phyloP scores from a whole-genome alignment of 257 asterid species.

The Fraxinus pennsylvanica region DNA sequence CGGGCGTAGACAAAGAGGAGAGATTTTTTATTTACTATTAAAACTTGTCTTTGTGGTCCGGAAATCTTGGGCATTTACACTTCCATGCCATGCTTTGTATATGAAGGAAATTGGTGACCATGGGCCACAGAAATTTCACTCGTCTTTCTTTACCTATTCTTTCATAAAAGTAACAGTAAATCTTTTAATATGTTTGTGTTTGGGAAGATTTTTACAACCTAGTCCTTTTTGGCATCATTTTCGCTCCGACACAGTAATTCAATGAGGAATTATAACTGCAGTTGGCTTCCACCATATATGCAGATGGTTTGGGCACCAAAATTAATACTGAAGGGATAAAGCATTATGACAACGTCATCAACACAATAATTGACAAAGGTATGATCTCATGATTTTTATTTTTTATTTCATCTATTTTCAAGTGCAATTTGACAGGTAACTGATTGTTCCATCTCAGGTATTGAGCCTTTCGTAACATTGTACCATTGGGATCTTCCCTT shows the following conservation, averaged over 20 bases:
- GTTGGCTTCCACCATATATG: conserved; percentile 24
- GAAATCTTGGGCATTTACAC: background rate
- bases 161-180: background rate
- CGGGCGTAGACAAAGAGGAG: too few species aligned
- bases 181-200: background rate
- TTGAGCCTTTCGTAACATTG: conserved; percentile 52
- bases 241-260: conserved; percentile 16
- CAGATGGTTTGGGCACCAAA: conserved; percentile 56
- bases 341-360: conserved; percentile 48
- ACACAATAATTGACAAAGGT: conserved; percentile 51
- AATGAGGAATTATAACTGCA: conserved; percentile 1
- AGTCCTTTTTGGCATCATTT: conserved; percentile 1
- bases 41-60: background rate
- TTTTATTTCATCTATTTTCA: background rate
- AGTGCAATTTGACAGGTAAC: conserved; percentile 13
- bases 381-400: conserved; percentile 16
- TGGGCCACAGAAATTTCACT: background rate
- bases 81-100: background rate
- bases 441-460: conserved; percentile 33
- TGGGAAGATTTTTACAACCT: background rate
- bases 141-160: background rate
- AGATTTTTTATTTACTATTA: background rate
- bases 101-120: background rate
- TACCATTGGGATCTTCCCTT: conserved; percentile 69
- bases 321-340: conserved; percentile 48